Conservation (phyloP, 441 rosid species). For the Flueggea neowawraea region DNA sequence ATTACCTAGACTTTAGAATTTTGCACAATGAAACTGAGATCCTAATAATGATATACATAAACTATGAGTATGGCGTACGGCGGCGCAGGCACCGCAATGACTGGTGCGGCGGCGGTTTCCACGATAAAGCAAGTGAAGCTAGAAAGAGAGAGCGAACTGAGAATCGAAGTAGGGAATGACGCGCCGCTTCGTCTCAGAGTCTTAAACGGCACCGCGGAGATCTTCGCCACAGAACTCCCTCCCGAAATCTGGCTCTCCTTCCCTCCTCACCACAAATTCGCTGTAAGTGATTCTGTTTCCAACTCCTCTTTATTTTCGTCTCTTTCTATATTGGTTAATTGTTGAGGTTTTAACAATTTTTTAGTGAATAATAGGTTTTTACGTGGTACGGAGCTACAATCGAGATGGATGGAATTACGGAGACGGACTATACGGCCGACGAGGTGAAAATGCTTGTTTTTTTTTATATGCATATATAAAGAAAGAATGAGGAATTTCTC, state of each 20-base stretch:
- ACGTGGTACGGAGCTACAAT: conserved; percentile 94
- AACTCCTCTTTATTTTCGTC: conserved; percentile 1
- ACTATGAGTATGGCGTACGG: conserved; percentile 8
- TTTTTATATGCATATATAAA: background rate
- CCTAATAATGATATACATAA: background rate
- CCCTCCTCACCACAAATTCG: conserved; percentile 85
- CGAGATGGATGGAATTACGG: conserved; percentile 82
- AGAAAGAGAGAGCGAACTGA: conserved; percentile 70
- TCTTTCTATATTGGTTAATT: background rate
- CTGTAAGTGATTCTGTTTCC: conserved; percentile 74
- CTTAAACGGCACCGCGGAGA: conserved; percentile 79
- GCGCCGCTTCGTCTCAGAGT: conserved; percentile 67
- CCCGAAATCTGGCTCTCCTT: conserved; percentile 83
- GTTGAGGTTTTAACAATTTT: background rate
- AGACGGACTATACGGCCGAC: conserved; percentile 90
- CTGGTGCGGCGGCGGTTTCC: conserved; percentile 22
- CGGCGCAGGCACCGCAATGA: conserved; percentile 32
- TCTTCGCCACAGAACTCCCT: conserved; percentile 89
- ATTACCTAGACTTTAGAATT: no score
- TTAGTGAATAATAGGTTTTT: conserved; percentile 45
- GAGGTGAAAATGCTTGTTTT: conserved; percentile 49
- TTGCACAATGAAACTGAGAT: no score
- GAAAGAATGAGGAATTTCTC: no score
- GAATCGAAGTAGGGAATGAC: conserved; percentile 74
- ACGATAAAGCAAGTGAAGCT: conserved; percentile 6